Conservation (phyloP, 805 yeast genomes). For the Wickerhamiella azyma region DNA sequence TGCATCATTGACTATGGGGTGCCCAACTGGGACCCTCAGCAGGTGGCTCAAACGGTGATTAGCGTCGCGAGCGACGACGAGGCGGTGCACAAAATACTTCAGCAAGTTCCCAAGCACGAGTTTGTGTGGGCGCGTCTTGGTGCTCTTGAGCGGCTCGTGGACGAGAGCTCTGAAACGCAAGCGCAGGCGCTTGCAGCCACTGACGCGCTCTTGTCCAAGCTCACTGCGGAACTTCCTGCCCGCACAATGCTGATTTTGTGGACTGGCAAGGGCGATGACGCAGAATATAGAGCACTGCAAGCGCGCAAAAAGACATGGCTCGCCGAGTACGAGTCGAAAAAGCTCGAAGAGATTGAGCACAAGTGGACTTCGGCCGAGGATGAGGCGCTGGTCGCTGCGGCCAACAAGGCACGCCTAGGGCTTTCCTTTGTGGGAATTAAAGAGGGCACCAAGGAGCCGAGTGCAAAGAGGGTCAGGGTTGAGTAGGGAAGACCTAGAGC, state of each 20-base stretch:
- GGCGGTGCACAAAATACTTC: conserved; percentile 31
- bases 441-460: conserved; percentile 9
- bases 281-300: conserved; percentile 33
- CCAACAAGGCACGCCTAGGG: conserved; percentile 45
- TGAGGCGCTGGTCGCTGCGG: conserved; percentile 34
- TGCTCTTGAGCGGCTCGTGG: conserved; percentile 38
- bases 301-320: conserved; percentile 32
- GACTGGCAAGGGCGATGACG: conserved; percentile 51
- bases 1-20: conserved; percentile 27
- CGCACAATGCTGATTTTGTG: conserved; percentile 47
- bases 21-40: conserved; percentile 24
- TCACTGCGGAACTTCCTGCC: conserved; percentile 32
- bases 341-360: conserved; percentile 30
- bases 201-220: conserved; percentile 11
- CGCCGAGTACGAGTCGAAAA: conserved; percentile 31
- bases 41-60: conserved; percentile 25
- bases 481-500: not conserved
- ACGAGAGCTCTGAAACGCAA: not conserved
- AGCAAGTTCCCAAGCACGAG: conserved; percentile 30
- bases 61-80: conserved; percentile 49
- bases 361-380: conserved; percentile 43
- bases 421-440: conserved; percentile 42
- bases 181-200: conserved; percentile 24
- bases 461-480: not conserved
- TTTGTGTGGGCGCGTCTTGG: conserved; percentile 43